Percentiles rank a stretch among this genome's conserved stretches.
These are phyloP conservation scores for Pichia cabralensis DNA, from an alignment of 805 yeast species.

Conservation along the genomic window DNA sequence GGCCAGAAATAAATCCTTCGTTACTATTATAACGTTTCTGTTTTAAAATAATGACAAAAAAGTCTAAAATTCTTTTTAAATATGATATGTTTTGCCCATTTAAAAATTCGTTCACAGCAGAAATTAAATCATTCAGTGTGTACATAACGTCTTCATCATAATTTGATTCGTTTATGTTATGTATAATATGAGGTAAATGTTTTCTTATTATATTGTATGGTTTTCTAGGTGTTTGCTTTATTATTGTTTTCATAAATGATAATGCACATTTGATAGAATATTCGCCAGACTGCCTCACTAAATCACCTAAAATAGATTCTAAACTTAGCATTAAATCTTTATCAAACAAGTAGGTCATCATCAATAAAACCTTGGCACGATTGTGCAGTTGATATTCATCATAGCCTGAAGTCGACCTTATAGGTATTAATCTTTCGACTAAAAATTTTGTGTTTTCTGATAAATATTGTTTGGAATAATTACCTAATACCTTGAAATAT, in stretches of 20 bases:
- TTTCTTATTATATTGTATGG: conserved; percentile 15
- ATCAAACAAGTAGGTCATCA: conserved; percentile 22
- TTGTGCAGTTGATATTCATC: conserved; percentile 18
- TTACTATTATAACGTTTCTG: conserved; percentile 3
- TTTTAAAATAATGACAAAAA: conserved; percentile 10
- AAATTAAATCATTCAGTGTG: conserved; percentile 11
- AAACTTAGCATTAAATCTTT: conserved; percentile 18
- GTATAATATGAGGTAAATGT: conserved; percentile 11
- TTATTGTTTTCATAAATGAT: conserved; percentile 5
- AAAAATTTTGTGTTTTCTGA: conserved; percentile 12
- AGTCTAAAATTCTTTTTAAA: conserved; percentile 8
- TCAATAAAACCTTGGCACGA: conserved; percentile 22
- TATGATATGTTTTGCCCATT: conserved; percentile 7
- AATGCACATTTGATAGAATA: conserved; percentile 7
- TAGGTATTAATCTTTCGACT: conserved; percentile 26
- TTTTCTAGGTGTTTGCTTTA: conserved; percentile 5
- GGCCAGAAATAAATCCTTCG: not conserved
- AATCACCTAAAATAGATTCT: conserved; percentile 14
- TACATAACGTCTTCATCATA: conserved; percentile 3
- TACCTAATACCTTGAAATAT: conserved; percentile 22
- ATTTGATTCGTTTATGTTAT: conserved; percentile 9
- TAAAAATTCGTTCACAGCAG: conserved; percentile 4
- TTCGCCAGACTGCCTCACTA: conserved; percentile 7
- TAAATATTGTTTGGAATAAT: conserved; percentile 15
- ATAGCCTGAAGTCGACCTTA: conserved; percentile 22